A percentile compares a stretch with the other conserved stretches of the same genome.
phyloP scores from a whole-genome alignment of 2,329 filamentous ascomycete species.

The Xylaria hypoxylon region DNA sequence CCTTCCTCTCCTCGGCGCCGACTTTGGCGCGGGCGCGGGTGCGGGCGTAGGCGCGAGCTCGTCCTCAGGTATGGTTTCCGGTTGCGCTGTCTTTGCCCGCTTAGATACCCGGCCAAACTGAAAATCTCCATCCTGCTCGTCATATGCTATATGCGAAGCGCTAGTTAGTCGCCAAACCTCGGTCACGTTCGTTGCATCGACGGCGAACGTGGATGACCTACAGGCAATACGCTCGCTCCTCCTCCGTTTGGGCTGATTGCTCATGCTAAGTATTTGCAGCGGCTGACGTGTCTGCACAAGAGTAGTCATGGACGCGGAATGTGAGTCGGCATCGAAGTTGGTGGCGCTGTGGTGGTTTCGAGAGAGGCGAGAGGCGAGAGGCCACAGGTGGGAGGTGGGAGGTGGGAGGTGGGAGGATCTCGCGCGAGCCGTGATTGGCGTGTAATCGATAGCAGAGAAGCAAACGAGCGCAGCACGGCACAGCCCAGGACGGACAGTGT shows the following conservation, averaged over 20 bases:
- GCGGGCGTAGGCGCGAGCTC: constrained; percentile 53
- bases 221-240: constrained; percentile 74
- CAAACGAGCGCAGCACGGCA: constrained; percentile 17
- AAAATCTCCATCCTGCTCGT: constrained; percentile 83
- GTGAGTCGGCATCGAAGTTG: constrained; percentile 44
- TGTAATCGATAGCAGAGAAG: constrained; percentile 19
- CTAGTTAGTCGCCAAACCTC: constrained; percentile 34
- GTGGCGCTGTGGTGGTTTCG: constrained; percentile 15
- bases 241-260: constrained; percentile 69
- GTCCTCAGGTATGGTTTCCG: constrained; percentile 56
- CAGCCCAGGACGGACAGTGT: constrained; percentile 22
- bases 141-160: constrained; percentile 59
- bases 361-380: too few species aligned
- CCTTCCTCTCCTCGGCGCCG: constrained; percentile 53
- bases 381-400: too few species aligned
- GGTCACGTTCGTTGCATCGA: constrained; percentile 35
- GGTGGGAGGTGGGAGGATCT: constrained; percentile 26
- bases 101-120: constrained; percentile 77
- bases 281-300: constrained; percentile 72
- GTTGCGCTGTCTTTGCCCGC: constrained; percentile 68
- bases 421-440: constrained; percentile 37
- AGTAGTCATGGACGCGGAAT: constrained; percentile 75
- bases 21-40: constrained; percentile 36
- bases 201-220: constrained; percentile 55
- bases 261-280: constrained; percentile 77